Conservation (phyloP, 345 rosid genomes). For the Bruguiera parviflora region DNA sequence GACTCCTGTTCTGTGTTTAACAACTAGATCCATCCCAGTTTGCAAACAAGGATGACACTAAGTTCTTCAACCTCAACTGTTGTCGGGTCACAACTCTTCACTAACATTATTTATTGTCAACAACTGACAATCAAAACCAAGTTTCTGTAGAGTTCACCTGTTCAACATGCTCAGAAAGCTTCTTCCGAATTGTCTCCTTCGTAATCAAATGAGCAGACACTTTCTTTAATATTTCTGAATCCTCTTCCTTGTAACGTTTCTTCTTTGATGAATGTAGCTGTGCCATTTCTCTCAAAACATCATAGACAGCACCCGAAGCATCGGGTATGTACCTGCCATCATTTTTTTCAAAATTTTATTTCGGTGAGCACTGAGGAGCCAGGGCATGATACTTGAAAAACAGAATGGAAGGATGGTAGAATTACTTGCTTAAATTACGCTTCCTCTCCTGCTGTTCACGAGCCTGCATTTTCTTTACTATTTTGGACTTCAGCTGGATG, state of each 20-base stretch:
- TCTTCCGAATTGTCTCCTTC: slow-evolving; percentile 62
- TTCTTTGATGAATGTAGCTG: slow-evolving; percentile 48
- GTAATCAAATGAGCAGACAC: slow-evolving; percentile 61
- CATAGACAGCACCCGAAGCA: slow-evolving; percentile 72
- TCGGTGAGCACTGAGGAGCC: not conserved
- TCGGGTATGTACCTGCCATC: slow-evolving; percentile 79
- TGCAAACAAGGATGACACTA: no score
- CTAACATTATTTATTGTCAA: not conserved
- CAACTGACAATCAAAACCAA: not conserved
- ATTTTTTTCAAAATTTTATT: slow-evolving; percentile 2
- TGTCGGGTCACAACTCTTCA: not conserved
- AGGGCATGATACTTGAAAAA: not conserved
- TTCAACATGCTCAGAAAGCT: slow-evolving; percentile 79
- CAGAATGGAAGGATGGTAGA: not conserved
- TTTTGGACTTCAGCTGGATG: slow-evolving; percentile 85
- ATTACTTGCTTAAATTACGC: slow-evolving; percentile 80
- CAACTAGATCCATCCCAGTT: no score
- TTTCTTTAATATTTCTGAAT: slow-evolving; percentile 50
- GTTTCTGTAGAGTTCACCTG: slow-evolving; percentile 42
- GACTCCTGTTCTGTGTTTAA: no score
- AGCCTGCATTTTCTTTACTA: slow-evolving; percentile 74
- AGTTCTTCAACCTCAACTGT: not conserved
- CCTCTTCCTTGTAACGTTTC: slow-evolving; percentile 50
- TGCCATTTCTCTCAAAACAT: slow-evolving; percentile 72
- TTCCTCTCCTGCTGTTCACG: slow-evolving; percentile 93